A percentile compares a stretch with the other conserved stretches of the same genome.
These are phyloP conservation scores for Rhynchospora pubera DNA, from an alignment of 176 grass and related monocot species.

Conservation along the genomic window DNA sequence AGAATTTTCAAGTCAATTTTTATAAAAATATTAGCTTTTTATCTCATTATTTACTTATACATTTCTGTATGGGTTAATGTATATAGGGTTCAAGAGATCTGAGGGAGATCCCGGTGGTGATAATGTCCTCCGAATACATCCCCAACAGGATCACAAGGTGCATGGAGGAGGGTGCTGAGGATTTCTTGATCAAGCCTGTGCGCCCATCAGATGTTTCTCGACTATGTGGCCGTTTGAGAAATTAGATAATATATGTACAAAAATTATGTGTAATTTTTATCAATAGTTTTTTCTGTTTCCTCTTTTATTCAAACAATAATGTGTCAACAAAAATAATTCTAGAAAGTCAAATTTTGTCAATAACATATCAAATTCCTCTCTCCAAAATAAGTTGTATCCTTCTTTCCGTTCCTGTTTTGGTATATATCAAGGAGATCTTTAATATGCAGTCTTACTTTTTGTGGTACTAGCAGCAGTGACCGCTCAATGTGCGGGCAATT, in stretches of 20 bases:
- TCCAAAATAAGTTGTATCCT: no score
- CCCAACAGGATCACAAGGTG: constrained; percentile 72
- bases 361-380: not conserved
- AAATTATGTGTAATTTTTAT: constrained; percentile 7
- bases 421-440: not conserved
- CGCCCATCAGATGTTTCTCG: constrained; percentile 51
- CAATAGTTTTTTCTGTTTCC: not conserved
- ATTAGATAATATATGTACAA: not conserved
- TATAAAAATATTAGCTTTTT: not conserved
- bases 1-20: not conserved
- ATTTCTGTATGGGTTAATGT: not conserved
- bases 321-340: not conserved
- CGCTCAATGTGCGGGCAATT: no score
- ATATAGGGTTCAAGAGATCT: constrained; percentile 62
- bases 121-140: constrained; percentile 94
- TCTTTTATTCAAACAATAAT: constrained; percentile 10
- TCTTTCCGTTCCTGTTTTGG: not conserved
- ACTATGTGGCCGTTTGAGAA: constrained; percentile 40
- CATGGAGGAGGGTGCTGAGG: constrained; percentile 81
- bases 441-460: not conserved
- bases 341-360: not conserved
- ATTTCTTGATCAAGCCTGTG: constrained; percentile 90
- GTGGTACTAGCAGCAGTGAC: no score
- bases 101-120: constrained; percentile 80
- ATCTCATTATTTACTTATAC: not conserved